Conservation (phyloP, 108 stramenopile species). For the Tribonema minus region DNA sequence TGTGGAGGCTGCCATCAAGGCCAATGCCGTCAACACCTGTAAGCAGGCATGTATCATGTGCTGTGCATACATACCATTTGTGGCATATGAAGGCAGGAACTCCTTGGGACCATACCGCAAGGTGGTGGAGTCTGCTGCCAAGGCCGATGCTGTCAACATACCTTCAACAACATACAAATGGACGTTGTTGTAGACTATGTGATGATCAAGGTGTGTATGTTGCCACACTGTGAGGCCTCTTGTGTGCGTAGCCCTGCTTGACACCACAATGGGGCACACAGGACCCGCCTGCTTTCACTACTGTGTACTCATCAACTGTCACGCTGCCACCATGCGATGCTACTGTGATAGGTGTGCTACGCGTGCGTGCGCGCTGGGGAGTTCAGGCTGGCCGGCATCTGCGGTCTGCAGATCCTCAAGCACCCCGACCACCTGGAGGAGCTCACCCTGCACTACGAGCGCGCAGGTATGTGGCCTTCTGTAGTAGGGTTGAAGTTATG, state of each 20-base stretch:
- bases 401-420: constrained; percentile 96
- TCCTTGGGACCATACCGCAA: constrained; percentile 14
- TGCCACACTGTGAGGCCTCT: background rate
- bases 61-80: too few species aligned
- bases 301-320: background rate
- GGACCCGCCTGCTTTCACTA: background rate
- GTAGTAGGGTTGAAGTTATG: too few species aligned
- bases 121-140: constrained; percentile 92
- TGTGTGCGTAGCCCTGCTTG: background rate
- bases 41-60: constrained; percentile 79
- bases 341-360: constrained; percentile 27
- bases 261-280: background rate
- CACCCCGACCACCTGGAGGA: constrained; percentile 99
- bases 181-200: too few species aligned
- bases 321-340: background rate
- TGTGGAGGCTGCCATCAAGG: constrained; percentile 93
- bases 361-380: constrained; percentile 92
- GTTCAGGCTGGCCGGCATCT: constrained; percentile 91
- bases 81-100: constrained; percentile 95
- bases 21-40: constrained; percentile 94
- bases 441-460: constrained; percentile 93
- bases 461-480: too few species aligned
- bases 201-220: background rate
- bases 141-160: constrained; percentile 94
- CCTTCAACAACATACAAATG: too few species aligned